Conservation (phyloP, 176 grass and related monocot species). For the Oryza brachyantha region DNA sequence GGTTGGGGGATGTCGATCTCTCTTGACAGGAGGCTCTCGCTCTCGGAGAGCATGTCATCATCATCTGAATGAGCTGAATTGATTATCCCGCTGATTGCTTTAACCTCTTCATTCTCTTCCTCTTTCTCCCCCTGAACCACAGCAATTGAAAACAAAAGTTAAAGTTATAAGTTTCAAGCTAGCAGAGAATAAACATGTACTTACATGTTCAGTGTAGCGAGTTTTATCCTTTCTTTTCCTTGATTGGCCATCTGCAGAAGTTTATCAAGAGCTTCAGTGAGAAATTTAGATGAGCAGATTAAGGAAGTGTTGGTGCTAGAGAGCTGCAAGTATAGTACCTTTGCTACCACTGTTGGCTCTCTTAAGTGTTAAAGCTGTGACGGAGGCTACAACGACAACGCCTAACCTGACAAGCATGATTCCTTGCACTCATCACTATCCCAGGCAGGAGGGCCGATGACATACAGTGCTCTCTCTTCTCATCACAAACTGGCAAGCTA, state of each 20-base stretch:
- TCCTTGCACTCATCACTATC: slow-evolving; percentile 72
- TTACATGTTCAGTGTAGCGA: slow-evolving; percentile 49
- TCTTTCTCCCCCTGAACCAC: slow-evolving; percentile 49
- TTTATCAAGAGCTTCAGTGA: not conserved
- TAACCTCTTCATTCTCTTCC: slow-evolving; percentile 83
- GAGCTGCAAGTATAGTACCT: slow-evolving; percentile 43
- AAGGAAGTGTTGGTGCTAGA: not conserved
- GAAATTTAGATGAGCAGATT: not conserved
- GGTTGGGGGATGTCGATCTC: slow-evolving; percentile 69
- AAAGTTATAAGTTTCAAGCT: not conserved
- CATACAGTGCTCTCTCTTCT: not conserved
- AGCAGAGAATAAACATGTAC: not conserved
- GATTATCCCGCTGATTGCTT: slow-evolving; percentile 77
- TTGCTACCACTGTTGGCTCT: slow-evolving; percentile 44
- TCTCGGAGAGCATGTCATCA: slow-evolving; percentile 73
- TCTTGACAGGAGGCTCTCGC: slow-evolving; percentile 72
- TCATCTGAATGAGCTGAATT: slow-evolving; percentile 43
- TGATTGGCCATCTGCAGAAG: slow-evolving; percentile 57
- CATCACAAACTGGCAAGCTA: slow-evolving; percentile 29
- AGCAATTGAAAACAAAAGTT: not conserved
- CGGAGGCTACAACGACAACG: slow-evolving; percentile 69
- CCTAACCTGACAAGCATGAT: slow-evolving; percentile 88
- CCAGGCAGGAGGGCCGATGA: slow-evolving; percentile 26
- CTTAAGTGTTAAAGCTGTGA: slow-evolving; percentile 63
- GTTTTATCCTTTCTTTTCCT: slow-evolving; percentile 38